A percentile compares a stretch with the other conserved stretches of the same genome.
Conservation (phyloP, 306 rosid species). For the Morella rubra region DNA sequence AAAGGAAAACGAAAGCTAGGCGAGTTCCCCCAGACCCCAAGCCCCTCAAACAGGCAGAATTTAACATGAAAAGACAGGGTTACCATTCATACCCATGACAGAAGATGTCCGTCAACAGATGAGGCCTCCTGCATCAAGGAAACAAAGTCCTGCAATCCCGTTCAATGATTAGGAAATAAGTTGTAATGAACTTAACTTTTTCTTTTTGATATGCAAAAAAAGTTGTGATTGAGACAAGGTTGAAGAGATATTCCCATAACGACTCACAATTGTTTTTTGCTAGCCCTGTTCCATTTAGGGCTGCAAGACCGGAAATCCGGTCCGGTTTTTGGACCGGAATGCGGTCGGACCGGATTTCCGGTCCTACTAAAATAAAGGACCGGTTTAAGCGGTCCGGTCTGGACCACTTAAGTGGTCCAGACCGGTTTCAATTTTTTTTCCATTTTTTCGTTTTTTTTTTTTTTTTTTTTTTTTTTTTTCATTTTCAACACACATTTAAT, state of each 20-base stretch:
- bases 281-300: neutral
- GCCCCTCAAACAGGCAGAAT: neutral
- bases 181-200: conserved; percentile 7
- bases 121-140: conserved; percentile 64
- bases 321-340: no score
- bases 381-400: no score
- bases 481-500: no score
- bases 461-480: no score
- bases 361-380: no score
- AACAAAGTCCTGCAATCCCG: conserved; percentile 67
- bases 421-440: no score
- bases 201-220: neutral
- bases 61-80: conserved; percentile 11
- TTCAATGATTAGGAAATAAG: conserved; percentile 16
- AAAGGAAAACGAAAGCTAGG: neutral
- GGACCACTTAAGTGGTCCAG: no score
- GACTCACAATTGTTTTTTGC: neutral
- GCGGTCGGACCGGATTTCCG: no score
- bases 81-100: conserved; percentile 65
- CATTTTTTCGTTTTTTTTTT: no score
- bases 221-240: neutral
- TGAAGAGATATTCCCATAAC: conserved; percentile 12
- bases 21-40: neutral
- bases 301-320: no score
- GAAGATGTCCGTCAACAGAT: conserved; percentile 81